Conservation (phyloP, 2,329 filamentous ascomycete species). For the Alternaria triticina region DNA sequence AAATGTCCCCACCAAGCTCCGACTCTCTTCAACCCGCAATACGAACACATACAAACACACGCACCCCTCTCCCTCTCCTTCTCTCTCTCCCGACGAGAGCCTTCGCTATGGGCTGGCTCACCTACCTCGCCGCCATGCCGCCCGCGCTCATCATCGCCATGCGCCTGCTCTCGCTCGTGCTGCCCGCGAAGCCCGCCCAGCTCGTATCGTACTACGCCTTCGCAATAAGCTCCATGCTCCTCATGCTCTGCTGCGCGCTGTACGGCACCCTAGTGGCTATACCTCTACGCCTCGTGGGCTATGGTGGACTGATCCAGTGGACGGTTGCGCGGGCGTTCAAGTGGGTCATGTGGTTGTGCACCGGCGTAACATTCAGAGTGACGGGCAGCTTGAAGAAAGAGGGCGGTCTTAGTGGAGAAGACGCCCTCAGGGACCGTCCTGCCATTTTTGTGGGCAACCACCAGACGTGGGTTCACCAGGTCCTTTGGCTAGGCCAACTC, state of each 20-base stretch:
- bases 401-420: constrained; percentile 39
- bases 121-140: constrained; percentile 38
- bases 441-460: constrained; percentile 95
- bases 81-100: constrained; percentile 2
- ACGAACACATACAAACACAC: neutral
- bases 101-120: constrained; percentile 40
- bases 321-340: constrained; percentile 80
- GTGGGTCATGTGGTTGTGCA: constrained; percentile 74
- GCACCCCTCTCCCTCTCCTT: neutral
- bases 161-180: constrained; percentile 33
- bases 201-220: constrained; percentile 70
- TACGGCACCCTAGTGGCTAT: constrained; percentile 81
- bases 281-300: constrained; percentile 71
- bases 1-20: constrained; percentile 21
- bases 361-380: constrained; percentile 78
- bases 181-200: constrained; percentile 38
- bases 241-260: constrained; percentile 55
- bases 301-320: constrained; percentile 84
- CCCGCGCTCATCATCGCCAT: constrained; percentile 38
- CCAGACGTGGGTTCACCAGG: constrained; percentile 66
- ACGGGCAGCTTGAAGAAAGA: constrained; percentile 51
- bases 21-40: constrained; percentile 7
- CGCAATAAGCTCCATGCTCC: constrained; percentile 53
- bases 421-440: constrained; percentile 61
- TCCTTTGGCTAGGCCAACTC: neutral